These are phyloP conservation scores for Lepraria neglecta DNA, from an alignment of 495 filamentous ascomycete genomes.

Conservation along the genomic window DNA sequence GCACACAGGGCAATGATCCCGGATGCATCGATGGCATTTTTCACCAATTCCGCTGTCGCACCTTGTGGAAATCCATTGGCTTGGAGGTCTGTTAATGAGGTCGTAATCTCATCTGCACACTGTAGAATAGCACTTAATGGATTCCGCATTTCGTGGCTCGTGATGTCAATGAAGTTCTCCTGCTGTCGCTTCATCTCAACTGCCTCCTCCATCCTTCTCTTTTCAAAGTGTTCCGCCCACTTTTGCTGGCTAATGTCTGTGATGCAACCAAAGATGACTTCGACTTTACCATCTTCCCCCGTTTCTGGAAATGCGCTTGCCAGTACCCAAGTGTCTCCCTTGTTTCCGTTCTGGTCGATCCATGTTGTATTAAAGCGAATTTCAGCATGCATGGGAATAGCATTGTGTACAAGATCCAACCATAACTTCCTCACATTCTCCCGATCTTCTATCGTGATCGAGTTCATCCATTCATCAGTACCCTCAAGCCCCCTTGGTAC, in stretches of 20 bases:
- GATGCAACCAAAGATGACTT: slow-evolving; percentile 61
- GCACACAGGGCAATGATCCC: slow-evolving; percentile 71
- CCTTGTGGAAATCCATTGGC: slow-evolving; percentile 10
- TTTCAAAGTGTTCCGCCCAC: slow-evolving; percentile 44
- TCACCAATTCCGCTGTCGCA: slow-evolving; percentile 22
- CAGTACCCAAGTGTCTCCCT: slow-evolving; percentile 62
- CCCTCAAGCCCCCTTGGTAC: slow-evolving; percentile 46
- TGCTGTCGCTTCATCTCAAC: slow-evolving; percentile 61
- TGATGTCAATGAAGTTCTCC: slow-evolving; percentile 86
- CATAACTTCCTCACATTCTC: slow-evolving; percentile 48
- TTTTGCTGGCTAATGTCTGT: slow-evolving; percentile 46
- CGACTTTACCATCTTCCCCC: slow-evolving; percentile 48
- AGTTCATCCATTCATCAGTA: slow-evolving; percentile 59
- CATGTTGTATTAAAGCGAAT: slow-evolving; percentile 62
- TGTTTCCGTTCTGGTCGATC: slow-evolving; percentile 49
- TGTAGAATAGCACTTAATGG: slow-evolving; percentile 75
- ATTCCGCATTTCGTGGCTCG: slow-evolving; percentile 82
- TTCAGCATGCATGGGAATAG: slow-evolving; percentile 53
- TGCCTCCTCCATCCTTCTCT: slow-evolving; percentile 57
- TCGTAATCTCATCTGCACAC: slow-evolving; percentile 70
- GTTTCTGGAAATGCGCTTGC: slow-evolving; percentile 65
- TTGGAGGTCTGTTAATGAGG: slow-evolving; percentile 44
- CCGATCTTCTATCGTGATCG: slow-evolving; percentile 55
- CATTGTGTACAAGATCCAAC: slow-evolving; percentile 51
- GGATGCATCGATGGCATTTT: slow-evolving; percentile 60